A percentile compares a stretch with the other conserved stretches of the same genome.
Evolutionary conservation across 2,329 filamentous ascomycete species (phyloP).

Genomic region (Myriosclerotinia scirpicola): DNA sequence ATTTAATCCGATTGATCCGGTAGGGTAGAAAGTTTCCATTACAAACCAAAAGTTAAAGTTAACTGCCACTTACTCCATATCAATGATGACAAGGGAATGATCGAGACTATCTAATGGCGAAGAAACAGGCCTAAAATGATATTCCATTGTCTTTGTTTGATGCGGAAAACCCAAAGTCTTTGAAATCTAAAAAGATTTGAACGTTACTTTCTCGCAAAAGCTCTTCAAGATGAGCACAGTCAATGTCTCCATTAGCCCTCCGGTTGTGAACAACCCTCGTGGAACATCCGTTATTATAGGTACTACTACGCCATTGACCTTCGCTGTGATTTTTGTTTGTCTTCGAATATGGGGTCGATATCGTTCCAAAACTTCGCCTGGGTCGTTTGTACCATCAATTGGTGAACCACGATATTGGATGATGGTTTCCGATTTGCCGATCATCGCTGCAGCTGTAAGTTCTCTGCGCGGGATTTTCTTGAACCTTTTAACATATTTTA

Average conservation of each 20-base stretch:
- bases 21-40: not conserved
- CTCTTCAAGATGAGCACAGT: conserved; percentile 5
- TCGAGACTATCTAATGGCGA: not conserved
- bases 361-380: conserved; percentile 15
- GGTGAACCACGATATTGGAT: conserved; percentile 24
- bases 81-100: not conserved
- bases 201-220: not conserved
- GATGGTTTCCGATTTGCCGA: conserved; percentile 24
- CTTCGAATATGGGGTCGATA: conserved; percentile 27
- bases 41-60: not conserved
- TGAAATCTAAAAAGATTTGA: too few species aligned
- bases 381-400: conserved; percentile 9
- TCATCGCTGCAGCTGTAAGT: conserved; percentile 25
- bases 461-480: not conserved
- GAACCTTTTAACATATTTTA: not conserved
- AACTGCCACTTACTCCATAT: not conserved
- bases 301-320: conserved; percentile 9
- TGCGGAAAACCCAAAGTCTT: too few species aligned
- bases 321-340: conserved; percentile 25
- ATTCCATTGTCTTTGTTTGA: too few species aligned
- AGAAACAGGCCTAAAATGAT: too few species aligned
- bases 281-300: conserved; percentile 17
- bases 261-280: conserved; percentile 17
- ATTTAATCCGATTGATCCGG: not conserved
- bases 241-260: conserved; percentile 22